Conservation (phyloP, 2,329 filamentous ascomycete species). For the Diaporthe citriasiana region DNA sequence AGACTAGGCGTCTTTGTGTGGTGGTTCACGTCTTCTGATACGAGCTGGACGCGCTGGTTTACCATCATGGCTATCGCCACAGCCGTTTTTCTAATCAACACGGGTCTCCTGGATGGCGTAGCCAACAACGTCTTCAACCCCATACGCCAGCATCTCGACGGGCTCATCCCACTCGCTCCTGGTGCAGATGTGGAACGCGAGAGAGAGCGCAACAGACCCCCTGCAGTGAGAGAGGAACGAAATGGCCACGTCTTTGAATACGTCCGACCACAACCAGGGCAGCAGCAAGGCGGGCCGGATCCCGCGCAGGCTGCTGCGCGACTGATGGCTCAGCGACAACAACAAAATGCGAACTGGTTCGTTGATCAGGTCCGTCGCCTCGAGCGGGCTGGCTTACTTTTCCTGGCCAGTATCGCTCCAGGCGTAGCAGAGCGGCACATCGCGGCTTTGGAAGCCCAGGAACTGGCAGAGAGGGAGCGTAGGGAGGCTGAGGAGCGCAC, state of each 20-base stretch:
- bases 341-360: slow-evolving; percentile 63
- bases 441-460: slow-evolving; percentile 68
- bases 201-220: slow-evolving; percentile 45
- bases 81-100: slow-evolving; percentile 71
- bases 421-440: slow-evolving; percentile 77
- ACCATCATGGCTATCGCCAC: slow-evolving; percentile 68
- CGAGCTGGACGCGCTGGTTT: slow-evolving; percentile 72
- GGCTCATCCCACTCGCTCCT: slow-evolving; percentile 65
- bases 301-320: slow-evolving; percentile 68
- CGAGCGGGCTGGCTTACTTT: slow-evolving; percentile 73
- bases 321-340: slow-evolving; percentile 63
- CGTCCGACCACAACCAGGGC: slow-evolving; percentile 48
- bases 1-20: slow-evolving; percentile 73
- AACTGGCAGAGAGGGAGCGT: slow-evolving; percentile 59
- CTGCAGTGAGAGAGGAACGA: slow-evolving; percentile 42
- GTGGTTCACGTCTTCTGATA: slow-evolving; percentile 72
- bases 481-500: slow-evolving; percentile 59
- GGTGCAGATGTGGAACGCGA: slow-evolving; percentile 50
- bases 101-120: slow-evolving; percentile 69
- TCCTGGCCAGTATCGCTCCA: slow-evolving; percentile 76
- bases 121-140: slow-evolving; percentile 70
- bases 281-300: slow-evolving; percentile 53
- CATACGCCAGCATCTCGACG: slow-evolving; percentile 70
- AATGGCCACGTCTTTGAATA: slow-evolving; percentile 39
- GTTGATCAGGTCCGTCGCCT: slow-evolving; percentile 65